Base-by-base conservation (phyloP, 352 stramenopile genomes). In the Phytophthora sansomeana region DNA sequence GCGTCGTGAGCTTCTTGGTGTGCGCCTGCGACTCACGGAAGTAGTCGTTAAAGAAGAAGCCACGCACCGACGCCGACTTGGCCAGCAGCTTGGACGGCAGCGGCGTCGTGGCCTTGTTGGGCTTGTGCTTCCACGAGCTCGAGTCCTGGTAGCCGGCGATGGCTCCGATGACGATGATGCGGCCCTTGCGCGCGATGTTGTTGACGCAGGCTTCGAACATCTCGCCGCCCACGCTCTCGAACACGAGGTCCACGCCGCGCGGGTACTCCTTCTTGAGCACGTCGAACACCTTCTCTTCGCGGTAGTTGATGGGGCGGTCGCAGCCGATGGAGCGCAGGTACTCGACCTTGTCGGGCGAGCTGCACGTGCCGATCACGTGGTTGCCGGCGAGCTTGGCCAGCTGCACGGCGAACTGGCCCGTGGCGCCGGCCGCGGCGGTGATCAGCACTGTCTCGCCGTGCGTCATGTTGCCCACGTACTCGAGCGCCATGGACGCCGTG, bases 261-360 rank as follows among this genome's bases (percentile, higher is more conserved):
- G 81, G 80, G 72, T 93, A 82, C 81, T 91, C 82, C 11, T 74
- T 83, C 78, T 89, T 83, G 9, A 90, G 67, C 74, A 87, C 77
- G 26, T 82, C 57, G 35, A 49, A 61, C 21, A 90, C 58, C 32
- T 78, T 78, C 47, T 92, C 81, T 68, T 93, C 81, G 17, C 75
- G 92, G 77, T 97, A 97, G 67, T 96, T 91, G 46, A 97, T 90
- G 61, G 95, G 76, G 39, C 89, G 83, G 59, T 94, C 83, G 39
- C 71, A 84, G 49, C 85, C 89, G 13, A 91, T 69, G 28, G 63
- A 75, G 56, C 78, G 77, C 49, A 97, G 77, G 55, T 95, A 82
- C n/a, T 87, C 85, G 19, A 77, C 89, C 72, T 97, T 97, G 39
- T 93, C 91, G 10, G 87, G 74, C 52, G 83, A 95, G 72, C 87